Conservation (phyloP, 371 early-diverging fungal species). For the Encephalitozoon intestinalis region DNA sequence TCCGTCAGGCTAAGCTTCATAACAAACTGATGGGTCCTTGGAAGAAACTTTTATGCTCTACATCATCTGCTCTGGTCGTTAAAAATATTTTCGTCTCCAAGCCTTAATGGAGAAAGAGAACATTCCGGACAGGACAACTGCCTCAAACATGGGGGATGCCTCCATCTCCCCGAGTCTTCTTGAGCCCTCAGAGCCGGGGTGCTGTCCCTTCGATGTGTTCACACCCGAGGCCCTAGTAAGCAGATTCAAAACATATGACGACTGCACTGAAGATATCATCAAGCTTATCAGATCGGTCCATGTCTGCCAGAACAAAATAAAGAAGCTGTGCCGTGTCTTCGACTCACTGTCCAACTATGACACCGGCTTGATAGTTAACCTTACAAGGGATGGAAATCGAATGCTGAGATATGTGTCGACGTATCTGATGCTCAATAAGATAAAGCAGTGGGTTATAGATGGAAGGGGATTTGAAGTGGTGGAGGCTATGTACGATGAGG, state of each 20-base stretch:
- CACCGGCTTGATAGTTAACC: neutral
- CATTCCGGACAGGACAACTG: neutral
- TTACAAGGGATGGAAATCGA: constrained; percentile 10
- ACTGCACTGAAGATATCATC: neutral
- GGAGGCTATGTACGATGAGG: constrained; percentile 25
- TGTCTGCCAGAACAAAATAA: neutral
- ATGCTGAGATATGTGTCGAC: constrained; percentile 8
- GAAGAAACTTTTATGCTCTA: neutral
- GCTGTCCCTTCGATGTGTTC: neutral
- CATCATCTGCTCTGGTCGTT: neutral
- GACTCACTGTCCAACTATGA: neutral
- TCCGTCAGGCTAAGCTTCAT: neutral
- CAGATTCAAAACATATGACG: neutral
- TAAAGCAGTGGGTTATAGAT: neutral
- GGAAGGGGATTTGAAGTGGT: neutral
- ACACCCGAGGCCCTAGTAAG: neutral
- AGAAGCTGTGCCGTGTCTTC: neutral
- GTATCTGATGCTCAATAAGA: constrained; percentile 2
- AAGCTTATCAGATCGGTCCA: neutral
- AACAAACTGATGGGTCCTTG: neutral
- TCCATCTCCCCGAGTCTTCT: neutral
- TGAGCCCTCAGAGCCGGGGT: neutral
- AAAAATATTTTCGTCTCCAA: neutral
- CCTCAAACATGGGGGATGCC: neutral
- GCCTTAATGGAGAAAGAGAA: constrained; percentile 10